Percentiles rank a stretch among this genome's conserved stretches.
phyloP scores from a whole-genome alignment of 441 rosid species.

The Erodium moschatum region DNA sequence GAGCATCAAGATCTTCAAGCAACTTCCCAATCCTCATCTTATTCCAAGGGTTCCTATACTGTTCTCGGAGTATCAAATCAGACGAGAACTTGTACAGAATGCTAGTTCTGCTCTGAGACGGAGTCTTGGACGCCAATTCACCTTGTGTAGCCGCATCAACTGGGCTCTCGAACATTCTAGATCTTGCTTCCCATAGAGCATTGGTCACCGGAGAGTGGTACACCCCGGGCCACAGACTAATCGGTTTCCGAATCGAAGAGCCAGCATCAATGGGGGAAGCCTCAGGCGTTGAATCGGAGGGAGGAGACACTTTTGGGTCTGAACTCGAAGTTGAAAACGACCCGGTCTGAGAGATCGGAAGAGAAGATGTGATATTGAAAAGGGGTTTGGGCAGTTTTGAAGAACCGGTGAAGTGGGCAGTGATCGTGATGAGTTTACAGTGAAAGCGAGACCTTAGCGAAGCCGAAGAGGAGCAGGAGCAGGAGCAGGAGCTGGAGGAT shows the following conservation, averaged over 20 bases:
- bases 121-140: constrained; percentile 42
- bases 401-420: not conserved
- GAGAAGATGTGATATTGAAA: not conserved
- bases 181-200: constrained; percentile 74
- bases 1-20: constrained; percentile 88
- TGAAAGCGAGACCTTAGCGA: not conserved
- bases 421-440: not conserved
- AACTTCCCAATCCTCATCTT: constrained; percentile 71
- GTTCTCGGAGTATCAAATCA: constrained; percentile 62
- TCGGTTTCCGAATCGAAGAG: constrained; percentile 53
- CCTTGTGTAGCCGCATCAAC: constrained; percentile 56
- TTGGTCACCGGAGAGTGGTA: constrained; percentile 73
- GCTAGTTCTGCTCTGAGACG: constrained; percentile 62
- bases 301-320: not conserved
- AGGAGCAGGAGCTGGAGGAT: not conserved
- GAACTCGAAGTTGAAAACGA: not conserved
- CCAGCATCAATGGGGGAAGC: constrained; percentile 25
- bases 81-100: constrained; percentile 56
- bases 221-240: constrained; percentile 87
- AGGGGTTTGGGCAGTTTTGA: not conserved
- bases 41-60: constrained; percentile 81
- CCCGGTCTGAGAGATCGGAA: not conserved
- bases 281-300: not conserved
- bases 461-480: not conserved
- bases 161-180: constrained; percentile 63